Evolutionary conservation across 1,284 basidiomycete species (phyloP), one percentile per base, ranked within the genome.

Genomic region (Pascua sp.): DNA sequence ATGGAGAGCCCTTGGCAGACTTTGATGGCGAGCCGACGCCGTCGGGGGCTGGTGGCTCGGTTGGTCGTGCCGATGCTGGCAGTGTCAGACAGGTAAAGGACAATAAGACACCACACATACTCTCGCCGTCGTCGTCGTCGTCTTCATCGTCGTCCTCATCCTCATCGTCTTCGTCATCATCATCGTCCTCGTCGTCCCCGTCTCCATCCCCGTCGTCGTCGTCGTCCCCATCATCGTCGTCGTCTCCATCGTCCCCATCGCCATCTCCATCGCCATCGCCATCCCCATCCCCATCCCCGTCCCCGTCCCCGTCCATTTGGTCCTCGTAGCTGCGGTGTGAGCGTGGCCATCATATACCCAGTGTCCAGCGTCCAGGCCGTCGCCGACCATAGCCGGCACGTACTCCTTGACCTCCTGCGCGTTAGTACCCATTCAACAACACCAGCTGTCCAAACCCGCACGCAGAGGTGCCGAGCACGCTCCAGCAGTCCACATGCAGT

Each of bases 151-250:
- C 57, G 18, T 67, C 62, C 4, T 54, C 66, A 5, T 63, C 63
- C 9, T 24, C 51, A 4, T 62, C 62, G 10, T 61, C 65, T 7
- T 55, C 63, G 8, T 65, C 67, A 2, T 58, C 70, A 8, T 64
- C 66, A 8, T 57, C 69, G 4, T 61, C 66, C 11, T 59, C 68
- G 1, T 58, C 67, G 13, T 61, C 67, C 7, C 62, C 67, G 3
- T 65, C 68, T 9, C 60, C 69, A 5, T 57, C 65, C 16, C 60
- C 63, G 0, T 61, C 66, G 8, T 63, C 62, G 1, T 65, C 66
- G 9, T 64, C 64, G 8, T 65, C 67, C 1, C 65, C 64, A 1
- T 62, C 67, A 3, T 69, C 67, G 5, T 63, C 63, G 5, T 64
- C 65, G 8, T 57, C 67, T 2, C 62, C 67, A 2, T 54, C 66